Percentiles rank a stretch among this genome's conserved stretches.
Evolutionary conservation across 2,329 filamentous ascomycete genomes (phyloP).

Genomic region (Paracoccidioides brasiliensis): DNA sequence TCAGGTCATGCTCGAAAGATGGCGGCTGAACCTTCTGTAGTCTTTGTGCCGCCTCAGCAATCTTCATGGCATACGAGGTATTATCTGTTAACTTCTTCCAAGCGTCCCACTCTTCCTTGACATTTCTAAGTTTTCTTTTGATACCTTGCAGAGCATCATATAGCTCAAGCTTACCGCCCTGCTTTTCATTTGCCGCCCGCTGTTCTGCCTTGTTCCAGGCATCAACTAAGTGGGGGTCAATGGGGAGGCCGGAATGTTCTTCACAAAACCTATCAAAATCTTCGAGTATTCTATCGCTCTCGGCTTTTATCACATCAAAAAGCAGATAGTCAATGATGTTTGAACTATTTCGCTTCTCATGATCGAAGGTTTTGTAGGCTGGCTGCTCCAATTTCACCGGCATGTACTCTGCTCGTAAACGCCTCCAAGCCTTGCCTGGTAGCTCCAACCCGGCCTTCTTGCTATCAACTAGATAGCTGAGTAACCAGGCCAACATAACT

Average conservation of each 20-base stretch:
- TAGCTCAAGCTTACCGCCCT: background rate
- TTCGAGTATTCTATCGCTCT: conserved; percentile 19
- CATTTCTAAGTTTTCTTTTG: conserved; percentile 11
- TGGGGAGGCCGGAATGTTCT: conserved; percentile 8
- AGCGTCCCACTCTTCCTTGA: conserved; percentile 14
- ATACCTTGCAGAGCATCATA: conserved; percentile 12
- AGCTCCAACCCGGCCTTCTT: conserved; percentile 34
- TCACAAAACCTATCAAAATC: conserved; percentile 21
- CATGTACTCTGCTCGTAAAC: conserved; percentile 20
- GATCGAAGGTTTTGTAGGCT: conserved; percentile 9
- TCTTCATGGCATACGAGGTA: conserved; percentile 13
- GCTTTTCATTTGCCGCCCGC: conserved; percentile 13
- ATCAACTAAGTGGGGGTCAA: conserved; percentile 25
- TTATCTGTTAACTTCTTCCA: conserved; percentile 5
- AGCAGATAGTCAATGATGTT: conserved; percentile 35
- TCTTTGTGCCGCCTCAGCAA: conserved; percentile 18
- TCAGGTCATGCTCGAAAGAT: conserved; percentile 19
- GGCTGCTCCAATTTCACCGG: conserved; percentile 12
- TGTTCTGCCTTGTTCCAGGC: conserved; percentile 19
- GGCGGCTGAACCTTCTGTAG: conserved; percentile 22
- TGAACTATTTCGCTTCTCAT: conserved; percentile 10
- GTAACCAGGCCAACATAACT: conserved; percentile 27
- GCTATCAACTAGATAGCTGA: conserved; percentile 35
- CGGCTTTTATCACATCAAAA: conserved; percentile 27
- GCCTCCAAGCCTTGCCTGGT: conserved; percentile 26